A percentile compares a stretch with the other conserved stretches of the same genome.
These are phyloP conservation scores for Mortierella sp. DNA, from an alignment of 371 early-diverging fungal species.

Conservation along the genomic window DNA sequence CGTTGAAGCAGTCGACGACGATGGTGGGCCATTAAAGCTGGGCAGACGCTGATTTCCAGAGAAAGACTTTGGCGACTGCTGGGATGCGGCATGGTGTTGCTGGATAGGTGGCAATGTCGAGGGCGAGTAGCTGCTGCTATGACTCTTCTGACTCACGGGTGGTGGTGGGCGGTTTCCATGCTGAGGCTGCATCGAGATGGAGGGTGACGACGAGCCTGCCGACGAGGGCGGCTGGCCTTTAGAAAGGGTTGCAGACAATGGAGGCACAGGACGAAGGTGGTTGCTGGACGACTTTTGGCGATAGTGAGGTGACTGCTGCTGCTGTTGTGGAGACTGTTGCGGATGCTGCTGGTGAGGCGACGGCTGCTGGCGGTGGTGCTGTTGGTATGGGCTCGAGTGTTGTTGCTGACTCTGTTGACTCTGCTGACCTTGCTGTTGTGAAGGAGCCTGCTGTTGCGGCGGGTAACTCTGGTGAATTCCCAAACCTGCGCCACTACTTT, in stretches of 20 bases:
- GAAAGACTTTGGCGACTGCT: constrained; percentile 17
- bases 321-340: constrained; percentile 25
- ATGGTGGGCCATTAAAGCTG: constrained; percentile 14
- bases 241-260: background rate
- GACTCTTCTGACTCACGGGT: constrained; percentile 14
- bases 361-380: constrained; percentile 7
- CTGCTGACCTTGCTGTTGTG: background rate
- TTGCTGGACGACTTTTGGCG: constrained; percentile 25
- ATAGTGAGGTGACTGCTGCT: constrained; percentile 15
- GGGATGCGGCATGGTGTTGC: background rate
- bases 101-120: constrained; percentile 13
- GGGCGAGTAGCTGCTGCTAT: constrained; percentile 17
- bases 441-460: background rate
- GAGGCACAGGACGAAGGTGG: constrained; percentile 7
- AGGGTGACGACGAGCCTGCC: constrained; percentile 2
- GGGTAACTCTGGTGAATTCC: background rate
- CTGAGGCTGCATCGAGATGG: constrained; percentile 14
- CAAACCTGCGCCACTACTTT: background rate
- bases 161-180: constrained; percentile 24
- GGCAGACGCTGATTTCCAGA: constrained; percentile 20
- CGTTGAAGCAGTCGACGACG: constrained; percentile 8
- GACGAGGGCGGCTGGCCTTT: background rate
- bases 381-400: background rate
- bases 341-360: constrained; percentile 14
- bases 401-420: background rate